These are phyloP conservation scores for Colletotrichum kahawae DNA, from an alignment of 2,329 filamentous ascomycete species.

Conservation along the genomic window DNA sequence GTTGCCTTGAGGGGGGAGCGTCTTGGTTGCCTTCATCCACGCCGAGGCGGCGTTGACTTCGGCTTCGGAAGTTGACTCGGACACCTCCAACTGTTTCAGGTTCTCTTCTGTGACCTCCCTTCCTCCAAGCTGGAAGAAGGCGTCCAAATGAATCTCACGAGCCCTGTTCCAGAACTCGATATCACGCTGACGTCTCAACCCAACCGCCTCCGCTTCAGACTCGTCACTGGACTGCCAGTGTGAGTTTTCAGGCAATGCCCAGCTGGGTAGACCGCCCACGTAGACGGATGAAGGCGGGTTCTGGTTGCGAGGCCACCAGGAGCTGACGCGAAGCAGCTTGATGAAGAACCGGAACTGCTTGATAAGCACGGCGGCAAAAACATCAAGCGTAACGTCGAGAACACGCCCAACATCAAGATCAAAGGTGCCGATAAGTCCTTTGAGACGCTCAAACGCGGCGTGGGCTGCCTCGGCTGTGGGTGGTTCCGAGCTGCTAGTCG, in stretches of 20 bases:
- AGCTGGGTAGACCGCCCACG: constrained; percentile 75
- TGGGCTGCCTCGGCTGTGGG: constrained; percentile 79
- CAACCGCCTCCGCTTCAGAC: constrained; percentile 64
- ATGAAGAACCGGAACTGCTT: constrained; percentile 95
- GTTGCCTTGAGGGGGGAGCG: constrained; percentile 84
- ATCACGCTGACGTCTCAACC: constrained; percentile 70
- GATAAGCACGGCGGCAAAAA: constrained; percentile 91
- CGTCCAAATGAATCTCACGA: constrained; percentile 76
- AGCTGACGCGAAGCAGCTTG: constrained; percentile 87
- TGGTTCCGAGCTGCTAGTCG: constrained; percentile 76
- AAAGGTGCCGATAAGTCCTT: constrained; percentile 94
- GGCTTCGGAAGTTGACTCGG: constrained; percentile 45
- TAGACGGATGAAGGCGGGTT: constrained; percentile 46
- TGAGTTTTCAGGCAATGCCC: constrained; percentile 78
- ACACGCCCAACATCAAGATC: constrained; percentile 95
- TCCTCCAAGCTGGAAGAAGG: constrained; percentile 89
- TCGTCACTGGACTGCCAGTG: constrained; percentile 70
- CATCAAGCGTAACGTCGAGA: constrained; percentile 91
- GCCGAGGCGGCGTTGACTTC: constrained; percentile 64
- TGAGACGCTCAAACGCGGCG: constrained; percentile 89
- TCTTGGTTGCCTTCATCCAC: constrained; percentile 84
- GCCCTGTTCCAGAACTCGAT: constrained; percentile 80
- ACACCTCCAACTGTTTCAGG: constrained; percentile 48
- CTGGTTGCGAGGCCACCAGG: constrained; percentile 88
- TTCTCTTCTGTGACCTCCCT: constrained; percentile 68